phyloP scores from a whole-genome alignment of 1,139 yeast genomes.

The Saccharomyces hybrid region DNA sequence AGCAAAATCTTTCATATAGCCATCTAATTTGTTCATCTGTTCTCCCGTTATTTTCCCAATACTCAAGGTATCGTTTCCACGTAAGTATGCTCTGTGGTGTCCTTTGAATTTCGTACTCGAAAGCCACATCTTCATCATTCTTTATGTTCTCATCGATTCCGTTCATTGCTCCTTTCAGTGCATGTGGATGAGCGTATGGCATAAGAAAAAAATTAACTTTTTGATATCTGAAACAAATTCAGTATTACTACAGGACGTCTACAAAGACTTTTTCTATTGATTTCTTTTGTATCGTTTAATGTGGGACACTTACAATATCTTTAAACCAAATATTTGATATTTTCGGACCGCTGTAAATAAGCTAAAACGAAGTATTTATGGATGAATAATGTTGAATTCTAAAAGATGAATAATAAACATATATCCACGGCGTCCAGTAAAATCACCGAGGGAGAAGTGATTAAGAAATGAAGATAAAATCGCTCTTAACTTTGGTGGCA shows the following conservation, averaged over 20 bases:
- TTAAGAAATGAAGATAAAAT: not conserved
- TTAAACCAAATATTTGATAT: not conserved
- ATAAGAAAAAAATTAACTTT: too few relatives aligned
- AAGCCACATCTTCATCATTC: constrained; percentile 26
- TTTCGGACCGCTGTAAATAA: not conserved
- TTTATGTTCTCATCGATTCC: constrained; percentile 9
- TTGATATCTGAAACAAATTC: too few relatives aligned
- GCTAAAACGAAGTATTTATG: not conserved
- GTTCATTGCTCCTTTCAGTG: not conserved
- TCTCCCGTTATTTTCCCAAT: constrained; percentile 15
- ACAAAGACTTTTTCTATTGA: not conserved
- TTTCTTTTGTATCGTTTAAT: not conserved
- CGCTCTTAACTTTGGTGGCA: not conserved
- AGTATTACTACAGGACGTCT: too few relatives aligned
- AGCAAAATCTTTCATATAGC: constrained; percentile 27
- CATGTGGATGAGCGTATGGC: too few relatives aligned
- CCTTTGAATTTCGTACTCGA: constrained; percentile 28
- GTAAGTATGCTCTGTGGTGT: constrained; percentile 15
- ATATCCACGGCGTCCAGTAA: too few relatives aligned
- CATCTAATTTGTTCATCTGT: constrained; percentile 16
- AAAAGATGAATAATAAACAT: too few relatives aligned
- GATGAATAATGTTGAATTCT: not conserved
- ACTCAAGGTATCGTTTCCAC: constrained; percentile 27
- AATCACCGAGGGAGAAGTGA: too few relatives aligned
- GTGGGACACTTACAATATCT: not conserved